Percentiles rank a stretch among this genome's conserved stretches.
Conservation (phyloP, 1,284 basidiomycete genomes). For the Somion occarium region DNA sequence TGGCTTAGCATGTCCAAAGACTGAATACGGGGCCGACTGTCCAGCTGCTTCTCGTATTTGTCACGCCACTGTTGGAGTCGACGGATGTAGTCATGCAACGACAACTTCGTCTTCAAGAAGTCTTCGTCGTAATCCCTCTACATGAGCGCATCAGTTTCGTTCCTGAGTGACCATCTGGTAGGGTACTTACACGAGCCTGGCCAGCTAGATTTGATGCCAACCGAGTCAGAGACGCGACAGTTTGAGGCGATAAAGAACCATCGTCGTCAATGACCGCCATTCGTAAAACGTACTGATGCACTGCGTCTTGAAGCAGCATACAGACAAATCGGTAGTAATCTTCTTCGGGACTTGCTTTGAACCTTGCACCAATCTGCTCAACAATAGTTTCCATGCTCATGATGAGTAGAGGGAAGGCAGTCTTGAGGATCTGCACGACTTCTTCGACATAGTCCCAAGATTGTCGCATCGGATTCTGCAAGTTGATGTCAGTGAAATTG, state of each 20-base stretch:
- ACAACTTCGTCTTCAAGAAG: slow-evolving; percentile 80
- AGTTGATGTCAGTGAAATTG: not conserved
- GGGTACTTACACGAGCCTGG: slow-evolving; percentile 54
- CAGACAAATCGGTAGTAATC: slow-evolving; percentile 93
- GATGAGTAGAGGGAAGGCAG: slow-evolving; percentile 92
- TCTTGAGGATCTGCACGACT: slow-evolving; percentile 92
- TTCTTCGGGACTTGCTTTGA: slow-evolving; percentile 91
- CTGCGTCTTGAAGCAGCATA: slow-evolving; percentile 74
- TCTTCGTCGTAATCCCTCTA: slow-evolving; percentile 91
- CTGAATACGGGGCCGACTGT: slow-evolving; percentile 79
- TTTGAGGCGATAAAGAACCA: slow-evolving; percentile 60
- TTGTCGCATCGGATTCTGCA: slow-evolving; percentile 47
- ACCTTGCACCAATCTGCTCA: slow-evolving; percentile 90
- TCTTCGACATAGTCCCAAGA: slow-evolving; percentile 95
- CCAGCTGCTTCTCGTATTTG: slow-evolving; percentile 83
- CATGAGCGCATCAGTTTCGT: not conserved
- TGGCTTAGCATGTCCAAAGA: slow-evolving; percentile 90
- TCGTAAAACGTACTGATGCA: slow-evolving; percentile 71
- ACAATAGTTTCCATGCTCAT: slow-evolving; percentile 97
- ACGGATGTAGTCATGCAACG: slow-evolving; percentile 85
- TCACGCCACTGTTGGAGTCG: slow-evolving; percentile 93
- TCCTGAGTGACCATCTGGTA: not conserved
- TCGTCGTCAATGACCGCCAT: slow-evolving; percentile 72
- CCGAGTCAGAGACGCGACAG: slow-evolving; percentile 60
- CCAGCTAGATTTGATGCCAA: slow-evolving; percentile 57